These are phyloP conservation scores for Solanum hybrid DNA, from an alignment of 305 asterid species.

Conservation along the genomic window DNA sequence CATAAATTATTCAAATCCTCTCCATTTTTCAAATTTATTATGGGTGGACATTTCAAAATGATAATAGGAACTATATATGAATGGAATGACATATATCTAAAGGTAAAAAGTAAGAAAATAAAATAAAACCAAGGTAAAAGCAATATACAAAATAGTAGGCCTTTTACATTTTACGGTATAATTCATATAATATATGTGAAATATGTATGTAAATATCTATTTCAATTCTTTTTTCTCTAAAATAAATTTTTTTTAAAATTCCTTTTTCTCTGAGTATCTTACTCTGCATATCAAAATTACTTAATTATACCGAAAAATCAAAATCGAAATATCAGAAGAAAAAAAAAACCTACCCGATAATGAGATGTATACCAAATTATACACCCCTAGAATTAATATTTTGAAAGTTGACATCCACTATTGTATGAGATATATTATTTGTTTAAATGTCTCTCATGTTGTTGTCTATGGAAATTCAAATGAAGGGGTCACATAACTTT, in stretches of 20 bases:
- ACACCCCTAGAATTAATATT: neutral
- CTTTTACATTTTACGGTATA: neutral
- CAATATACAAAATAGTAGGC: neutral
- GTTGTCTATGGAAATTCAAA: neutral
- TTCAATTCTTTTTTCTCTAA: neutral
- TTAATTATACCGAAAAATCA: neutral
- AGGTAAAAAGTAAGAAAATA: neutral
- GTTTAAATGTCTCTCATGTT: neutral
- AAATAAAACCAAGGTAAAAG: neutral
- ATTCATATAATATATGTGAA: neutral
- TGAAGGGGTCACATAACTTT: neutral
- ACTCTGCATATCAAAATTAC: neutral
- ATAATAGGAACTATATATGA: neutral
- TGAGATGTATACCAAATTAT: neutral
- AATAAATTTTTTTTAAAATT: neutral
- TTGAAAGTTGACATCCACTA: neutral
- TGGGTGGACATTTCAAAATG: neutral
- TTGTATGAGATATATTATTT: neutral
- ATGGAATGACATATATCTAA: neutral
- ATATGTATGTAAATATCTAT: neutral
- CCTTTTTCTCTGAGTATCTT: neutral
- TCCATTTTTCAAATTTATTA: neutral
- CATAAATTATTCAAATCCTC: neutral
- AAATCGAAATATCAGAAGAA: neutral
- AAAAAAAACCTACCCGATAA: neutral